Evolutionary conservation across 441 rosid species (phyloP).

Genomic region (Arabidopsis lyrata): DNA sequence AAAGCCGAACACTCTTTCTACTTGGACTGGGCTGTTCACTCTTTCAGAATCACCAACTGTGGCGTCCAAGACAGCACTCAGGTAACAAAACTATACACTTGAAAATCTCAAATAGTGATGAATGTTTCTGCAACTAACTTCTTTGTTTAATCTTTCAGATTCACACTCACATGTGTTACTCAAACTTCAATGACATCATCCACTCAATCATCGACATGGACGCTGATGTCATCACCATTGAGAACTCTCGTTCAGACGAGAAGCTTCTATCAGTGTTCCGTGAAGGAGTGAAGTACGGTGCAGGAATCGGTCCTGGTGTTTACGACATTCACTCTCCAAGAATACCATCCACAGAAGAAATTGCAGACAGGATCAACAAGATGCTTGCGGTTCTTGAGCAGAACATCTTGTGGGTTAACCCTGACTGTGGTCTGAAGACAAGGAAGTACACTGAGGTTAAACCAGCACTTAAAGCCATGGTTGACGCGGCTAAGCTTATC

Average conservation of each 20-base stretch:
- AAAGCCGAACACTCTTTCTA: conserved; percentile 95
- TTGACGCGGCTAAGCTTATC: conserved; percentile 89
- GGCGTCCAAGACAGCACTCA: conserved; percentile 92
- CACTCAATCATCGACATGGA: conserved; percentile 98
- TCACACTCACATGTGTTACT: conserved; percentile 99
- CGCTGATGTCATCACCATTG: conserved; percentile 96
- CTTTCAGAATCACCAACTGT: conserved; percentile 94
- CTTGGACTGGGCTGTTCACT: conserved; percentile 99
- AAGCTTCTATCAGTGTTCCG: conserved; percentile 98
- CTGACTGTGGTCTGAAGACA: conserved; percentile 97
- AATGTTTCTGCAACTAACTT: neutral
- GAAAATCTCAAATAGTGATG: neutral
- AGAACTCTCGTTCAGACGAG: conserved; percentile 97
- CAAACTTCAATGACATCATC: conserved; percentile 95
- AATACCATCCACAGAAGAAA: conserved; percentile 88
- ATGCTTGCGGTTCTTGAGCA: conserved; percentile 96
- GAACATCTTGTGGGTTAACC: conserved; percentile 98
- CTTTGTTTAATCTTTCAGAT: conserved; percentile 51
- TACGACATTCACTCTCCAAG: conserved; percentile 97
- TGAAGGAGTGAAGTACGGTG: conserved; percentile 96
- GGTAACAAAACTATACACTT: conserved; percentile 48
- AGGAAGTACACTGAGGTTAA: conserved; percentile 92
- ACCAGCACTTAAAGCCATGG: conserved; percentile 93
- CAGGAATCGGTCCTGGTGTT: conserved; percentile 98
- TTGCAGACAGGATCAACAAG: conserved; percentile 92